Evolutionary conservation across 345 rosid genomes (phyloP).

Genomic region (Arabidopsis arenosa): DNA sequence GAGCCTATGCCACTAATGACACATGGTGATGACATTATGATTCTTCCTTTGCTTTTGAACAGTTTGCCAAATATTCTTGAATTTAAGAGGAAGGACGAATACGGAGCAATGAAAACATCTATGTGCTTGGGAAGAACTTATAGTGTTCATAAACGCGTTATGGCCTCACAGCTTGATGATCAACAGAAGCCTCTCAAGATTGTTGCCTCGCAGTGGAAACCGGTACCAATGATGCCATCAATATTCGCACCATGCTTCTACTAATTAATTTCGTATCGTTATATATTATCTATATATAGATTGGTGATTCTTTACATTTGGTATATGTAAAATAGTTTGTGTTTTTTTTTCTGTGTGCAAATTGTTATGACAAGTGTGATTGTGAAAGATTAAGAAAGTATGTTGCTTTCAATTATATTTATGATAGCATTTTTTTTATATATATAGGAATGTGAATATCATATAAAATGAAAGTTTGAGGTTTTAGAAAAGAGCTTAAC

Average conservation of each 20-base stretch:
- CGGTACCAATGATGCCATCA: background rate
- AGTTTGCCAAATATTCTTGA: slow-evolving; percentile 32
- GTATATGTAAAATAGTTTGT: background rate
- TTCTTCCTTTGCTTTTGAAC: slow-evolving; percentile 12
- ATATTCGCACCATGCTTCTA: slow-evolving; percentile 28
- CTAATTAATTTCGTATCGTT: background rate
- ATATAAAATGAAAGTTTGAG: too few species aligned
- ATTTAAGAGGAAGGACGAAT: background rate
- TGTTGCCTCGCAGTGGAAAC: slow-evolving; percentile 5
- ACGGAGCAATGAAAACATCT: slow-evolving; percentile 6
- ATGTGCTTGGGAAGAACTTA: slow-evolving; percentile 14
- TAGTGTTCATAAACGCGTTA: background rate
- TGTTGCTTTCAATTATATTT: background rate
- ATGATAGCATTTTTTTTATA: background rate
- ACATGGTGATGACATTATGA: slow-evolving; percentile 22
- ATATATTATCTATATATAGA: background rate
- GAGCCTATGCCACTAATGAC: slow-evolving; percentile 26
- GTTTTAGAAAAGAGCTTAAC: too few species aligned
- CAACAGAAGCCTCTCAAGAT: slow-evolving; percentile 15
- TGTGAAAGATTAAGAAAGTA: background rate
- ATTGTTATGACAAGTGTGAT: background rate
- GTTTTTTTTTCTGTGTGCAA: background rate
- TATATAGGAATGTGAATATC: too few species aligned
- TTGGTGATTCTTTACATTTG: background rate
- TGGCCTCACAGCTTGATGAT: slow-evolving; percentile 6